Percentiles rank a stretch among this genome's conserved stretches.
Conservation (phyloP, 2,329 filamentous ascomycete genomes). For the Madurella mycetomatis region DNA sequence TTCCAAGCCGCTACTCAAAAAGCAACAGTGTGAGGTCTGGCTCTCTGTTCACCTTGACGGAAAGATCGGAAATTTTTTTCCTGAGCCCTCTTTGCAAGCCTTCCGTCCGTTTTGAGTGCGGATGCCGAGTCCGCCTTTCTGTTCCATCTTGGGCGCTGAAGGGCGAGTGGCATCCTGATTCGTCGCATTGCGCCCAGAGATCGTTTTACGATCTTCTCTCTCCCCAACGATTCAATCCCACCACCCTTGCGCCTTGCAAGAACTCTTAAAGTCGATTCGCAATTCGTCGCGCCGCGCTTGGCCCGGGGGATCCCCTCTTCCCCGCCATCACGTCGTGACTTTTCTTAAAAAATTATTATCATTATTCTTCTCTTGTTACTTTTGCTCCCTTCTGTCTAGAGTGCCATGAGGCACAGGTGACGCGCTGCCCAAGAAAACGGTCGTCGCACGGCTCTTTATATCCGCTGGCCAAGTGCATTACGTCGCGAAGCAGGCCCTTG, state of each 20-base stretch:
- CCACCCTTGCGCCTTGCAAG: not conserved
- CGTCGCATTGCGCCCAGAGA: not conserved
- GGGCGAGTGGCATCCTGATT: slow-evolving; percentile 5
- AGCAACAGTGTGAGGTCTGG: not conserved
- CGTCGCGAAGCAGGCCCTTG: slow-evolving; percentile 16
- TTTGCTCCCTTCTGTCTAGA: not conserved
- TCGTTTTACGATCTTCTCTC: not conserved
- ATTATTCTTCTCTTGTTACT: not conserved
- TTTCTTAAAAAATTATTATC: not conserved
- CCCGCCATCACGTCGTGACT: not conserved
- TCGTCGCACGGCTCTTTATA: slow-evolving; percentile 3
- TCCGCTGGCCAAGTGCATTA: slow-evolving; percentile 12
- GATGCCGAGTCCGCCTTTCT: not conserved
- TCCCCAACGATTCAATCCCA: too few species aligned
- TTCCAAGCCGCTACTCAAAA: not conserved
- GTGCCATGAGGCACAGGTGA: not conserved
- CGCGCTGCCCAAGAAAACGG: not conserved
- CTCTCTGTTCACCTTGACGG: not conserved
- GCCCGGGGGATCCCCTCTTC: not conserved
- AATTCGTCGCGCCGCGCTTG: not conserved
- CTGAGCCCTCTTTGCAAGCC: not conserved
- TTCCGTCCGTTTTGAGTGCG: not conserved
- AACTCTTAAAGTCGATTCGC: not conserved
- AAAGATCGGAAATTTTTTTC: not conserved
- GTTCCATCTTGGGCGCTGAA: not conserved